Base-by-base conservation (phyloP, 495 filamentous ascomycete species). In the Penicillium canariense region DNA sequence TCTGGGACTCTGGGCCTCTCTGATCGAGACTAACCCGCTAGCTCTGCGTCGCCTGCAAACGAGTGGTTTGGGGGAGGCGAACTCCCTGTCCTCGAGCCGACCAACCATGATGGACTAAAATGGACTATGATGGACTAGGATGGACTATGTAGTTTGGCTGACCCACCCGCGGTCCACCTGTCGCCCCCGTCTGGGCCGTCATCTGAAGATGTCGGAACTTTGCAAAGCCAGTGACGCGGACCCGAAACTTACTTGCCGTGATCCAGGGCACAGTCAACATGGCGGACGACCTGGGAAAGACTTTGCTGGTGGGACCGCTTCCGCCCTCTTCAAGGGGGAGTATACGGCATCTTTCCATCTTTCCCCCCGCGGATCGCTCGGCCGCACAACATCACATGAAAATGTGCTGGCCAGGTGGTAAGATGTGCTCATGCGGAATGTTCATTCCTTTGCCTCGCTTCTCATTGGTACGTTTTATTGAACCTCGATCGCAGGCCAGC, bases 131-230 rank as follows among this genome's bases (percentile, higher is more conserved):
- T 6, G 20, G 30, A 15, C 46, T 25, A 48, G 18, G 15, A 18
- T 17, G 17, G 14, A 11, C 56, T 52, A 61, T 45, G 27, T 53
- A 46, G 22, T 4, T 12, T 39, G 23, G 40, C 15, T 36, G 48
- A 31, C 28, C 51, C 55, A 52, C 36, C 44, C 46, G 48, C 35
- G 50, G 31, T 34, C 52, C 52, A 53, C 52, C 48, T 49, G 48
- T 62, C 48, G 20, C 25, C 38, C 5, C 38, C 38, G 38, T 25
- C 38, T 42, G 38, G 45, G 56, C 56, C 53, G 61, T 51, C 53
- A 52, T 40, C 34, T 52, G 28, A 48, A 60, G 48, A 52, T 50
- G 0, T 5, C 14, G 15, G 27, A 17, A 27, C 15, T 30, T 34
- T 50, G 20, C 14, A 23, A 20, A 28, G 42, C 42, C 23, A 27